These are phyloP conservation scores for Saccharomycopsis javanensis DNA, from an alignment of 805 yeast species.

Conservation along the genomic window DNA sequence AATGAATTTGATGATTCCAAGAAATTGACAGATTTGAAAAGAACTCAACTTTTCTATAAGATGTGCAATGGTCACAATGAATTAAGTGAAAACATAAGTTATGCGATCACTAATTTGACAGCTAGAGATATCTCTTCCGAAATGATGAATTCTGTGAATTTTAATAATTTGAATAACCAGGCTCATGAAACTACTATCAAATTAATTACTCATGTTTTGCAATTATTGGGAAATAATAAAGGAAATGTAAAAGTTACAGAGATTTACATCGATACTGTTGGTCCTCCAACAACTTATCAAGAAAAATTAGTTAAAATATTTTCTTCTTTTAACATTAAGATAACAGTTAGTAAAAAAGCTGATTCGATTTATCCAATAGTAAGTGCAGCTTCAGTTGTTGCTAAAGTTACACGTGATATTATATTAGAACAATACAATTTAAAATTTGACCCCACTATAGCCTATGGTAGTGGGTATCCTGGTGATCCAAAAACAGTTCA, in stretches of 20 bases:
- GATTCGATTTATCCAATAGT: conserved; percentile 89
- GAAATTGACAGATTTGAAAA: conserved; percentile 60
- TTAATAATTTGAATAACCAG: conserved; percentile 65
- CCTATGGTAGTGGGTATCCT: conserved; percentile 90
- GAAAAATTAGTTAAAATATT: conserved; percentile 59
- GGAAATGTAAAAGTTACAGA: conserved; percentile 46
- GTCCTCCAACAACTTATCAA: conserved; percentile 84
- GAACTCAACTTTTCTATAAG: conserved; percentile 50
- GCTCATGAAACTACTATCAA: conserved; percentile 92
- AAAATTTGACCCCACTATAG: conserved; percentile 19
- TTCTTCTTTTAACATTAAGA: conserved; percentile 43
- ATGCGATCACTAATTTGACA: conserved; percentile 78
- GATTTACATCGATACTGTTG: conserved; percentile 90
- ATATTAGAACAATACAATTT: conserved; percentile 32
- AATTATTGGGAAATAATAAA: conserved; percentile 33
- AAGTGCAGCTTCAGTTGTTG: conserved; percentile 89
- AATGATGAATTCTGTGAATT: conserved; percentile 56
- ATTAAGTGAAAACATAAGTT: conserved; percentile 58
- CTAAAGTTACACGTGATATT: conserved; percentile 89
- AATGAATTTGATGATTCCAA: conserved; percentile 93
- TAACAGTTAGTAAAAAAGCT: conserved; percentile 90
- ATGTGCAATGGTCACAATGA: conserved; percentile 42
- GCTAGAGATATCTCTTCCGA: conserved; percentile 82
- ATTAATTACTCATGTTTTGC: conserved; percentile 54
- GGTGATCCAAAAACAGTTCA: conserved; percentile 77